Percentiles rank a stretch among this genome's conserved stretches.
phyloP scores from a whole-genome alignment of 345 rosid species.

The Rhizophora apiculata region DNA sequence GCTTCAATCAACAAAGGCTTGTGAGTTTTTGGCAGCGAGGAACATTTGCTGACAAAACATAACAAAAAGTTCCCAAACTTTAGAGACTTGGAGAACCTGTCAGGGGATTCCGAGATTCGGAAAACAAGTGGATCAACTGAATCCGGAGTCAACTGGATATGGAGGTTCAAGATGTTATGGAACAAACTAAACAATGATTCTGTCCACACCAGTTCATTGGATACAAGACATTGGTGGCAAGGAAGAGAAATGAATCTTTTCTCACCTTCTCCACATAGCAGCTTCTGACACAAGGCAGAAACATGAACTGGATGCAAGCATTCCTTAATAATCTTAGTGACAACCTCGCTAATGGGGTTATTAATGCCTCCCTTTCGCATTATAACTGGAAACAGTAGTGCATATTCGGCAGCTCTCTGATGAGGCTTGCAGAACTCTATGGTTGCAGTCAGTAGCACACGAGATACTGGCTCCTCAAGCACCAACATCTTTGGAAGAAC shows the following conservation, averaged over 20 bases:
- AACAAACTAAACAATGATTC: constrained; percentile 57
- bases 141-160: constrained; percentile 54
- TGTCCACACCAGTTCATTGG: constrained; percentile 61
- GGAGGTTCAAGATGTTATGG: constrained; percentile 53
- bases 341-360: constrained; percentile 48
- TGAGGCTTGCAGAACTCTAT: constrained; percentile 65
- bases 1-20: constrained; percentile 49
- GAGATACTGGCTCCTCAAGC: constrained; percentile 56
- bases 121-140: constrained; percentile 52
- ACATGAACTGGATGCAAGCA: constrained; percentile 75
- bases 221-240: constrained; percentile 50
- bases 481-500: constrained; percentile 65
- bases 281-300: constrained; percentile 65
- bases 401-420: constrained; percentile 62
- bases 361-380: constrained; percentile 59
- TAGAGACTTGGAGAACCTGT: constrained; percentile 48
- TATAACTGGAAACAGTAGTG: constrained; percentile 48
- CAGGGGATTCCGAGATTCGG: constrained; percentile 32
- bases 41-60: constrained; percentile 52
- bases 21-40: constrained; percentile 41
- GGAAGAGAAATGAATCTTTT: constrained; percentile 48
- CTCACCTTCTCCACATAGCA: constrained; percentile 50
- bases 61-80: constrained; percentile 72
- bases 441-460: constrained; percentile 48
- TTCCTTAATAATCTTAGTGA: constrained; percentile 57